A percentile compares a stretch with the other conserved stretches of the same genome.
These are phyloP conservation scores for Euryodendron excelsum DNA, from an alignment of 148 eudicot species.

Conservation along the genomic window DNA sequence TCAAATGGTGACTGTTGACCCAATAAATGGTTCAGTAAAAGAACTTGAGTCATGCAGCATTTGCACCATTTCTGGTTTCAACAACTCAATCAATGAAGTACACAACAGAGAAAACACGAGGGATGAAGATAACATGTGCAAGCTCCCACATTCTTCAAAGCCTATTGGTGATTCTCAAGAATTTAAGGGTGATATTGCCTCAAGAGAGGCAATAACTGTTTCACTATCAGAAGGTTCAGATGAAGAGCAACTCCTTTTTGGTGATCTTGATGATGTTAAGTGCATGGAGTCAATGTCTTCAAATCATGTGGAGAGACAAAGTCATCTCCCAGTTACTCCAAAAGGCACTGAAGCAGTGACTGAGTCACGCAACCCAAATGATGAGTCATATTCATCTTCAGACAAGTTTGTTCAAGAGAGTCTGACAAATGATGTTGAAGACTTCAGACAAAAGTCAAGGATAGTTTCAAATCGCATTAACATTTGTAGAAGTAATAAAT, in stretches of 20 bases:
- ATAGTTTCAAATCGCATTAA: slow-evolving; percentile 36
- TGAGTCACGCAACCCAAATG: slow-evolving; percentile 16
- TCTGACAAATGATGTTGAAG: background rate
- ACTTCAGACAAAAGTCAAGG: slow-evolving; percentile 23
- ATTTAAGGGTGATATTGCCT: slow-evolving; percentile 10
- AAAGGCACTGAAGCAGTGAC: slow-evolving; percentile 32
- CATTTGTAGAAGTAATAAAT: slow-evolving; percentile 29
- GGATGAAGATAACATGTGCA: slow-evolving; percentile 10
- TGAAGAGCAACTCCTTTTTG: slow-evolving; percentile 59
- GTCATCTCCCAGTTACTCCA: slow-evolving; percentile 16
- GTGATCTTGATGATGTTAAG: slow-evolving; percentile 49
- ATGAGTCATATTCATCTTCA: background rate
- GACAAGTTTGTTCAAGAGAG: slow-evolving; percentile 8
- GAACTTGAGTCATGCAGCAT: slow-evolving; percentile 23
- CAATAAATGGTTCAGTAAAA: slow-evolving; percentile 23
- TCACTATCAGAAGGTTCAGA: slow-evolving; percentile 26
- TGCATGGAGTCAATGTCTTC: slow-evolving; percentile 15
- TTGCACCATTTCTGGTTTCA: slow-evolving; percentile 17
- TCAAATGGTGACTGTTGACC: slow-evolving; percentile 12
- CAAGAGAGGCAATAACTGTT: background rate
- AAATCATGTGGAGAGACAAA: slow-evolving; percentile 25
- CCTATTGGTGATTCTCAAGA: slow-evolving; percentile 16
- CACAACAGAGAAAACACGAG: slow-evolving; percentile 13
- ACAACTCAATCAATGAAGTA: slow-evolving; percentile 17
- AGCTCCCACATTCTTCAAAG: slow-evolving; percentile 8